Evolutionary conservation across 1,284 basidiomycete genomes (phyloP).

Genomic region (Leccinum laetum): DNA sequence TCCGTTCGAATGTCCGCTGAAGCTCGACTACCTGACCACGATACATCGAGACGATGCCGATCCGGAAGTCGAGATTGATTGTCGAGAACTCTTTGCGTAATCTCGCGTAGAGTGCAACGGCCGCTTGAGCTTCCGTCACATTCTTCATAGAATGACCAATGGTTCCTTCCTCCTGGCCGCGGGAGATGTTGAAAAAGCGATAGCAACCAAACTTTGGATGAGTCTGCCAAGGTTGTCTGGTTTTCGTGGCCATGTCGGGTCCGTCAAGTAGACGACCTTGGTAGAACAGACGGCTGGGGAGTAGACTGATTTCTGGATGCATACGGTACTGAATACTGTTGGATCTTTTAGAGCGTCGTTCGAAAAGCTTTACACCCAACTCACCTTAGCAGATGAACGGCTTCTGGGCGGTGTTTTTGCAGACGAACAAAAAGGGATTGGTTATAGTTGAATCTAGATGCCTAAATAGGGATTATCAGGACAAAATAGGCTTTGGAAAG

Average conservation of each 20-base stretch:
- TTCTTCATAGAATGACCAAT: conserved; percentile 81
- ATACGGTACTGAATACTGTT: conserved; percentile 97
- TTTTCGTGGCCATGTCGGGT: conserved; percentile 85
- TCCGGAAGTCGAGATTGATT: conserved; percentile 71
- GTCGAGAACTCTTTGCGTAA: conserved; percentile 67
- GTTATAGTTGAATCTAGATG: conserved; percentile 81
- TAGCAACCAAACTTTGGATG: conserved; percentile 85
- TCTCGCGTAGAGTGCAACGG: conserved; percentile 79
- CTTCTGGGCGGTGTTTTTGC: conserved; percentile 75
- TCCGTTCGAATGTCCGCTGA: conserved; percentile 65
- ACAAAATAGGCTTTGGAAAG: background rate
- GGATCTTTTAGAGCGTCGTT: conserved; percentile 10
- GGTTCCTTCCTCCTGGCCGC: conserved; percentile 57
- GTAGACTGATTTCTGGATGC: conserved; percentile 93
- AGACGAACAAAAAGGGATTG: conserved; percentile 95
- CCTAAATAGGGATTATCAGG: conserved; percentile 42
- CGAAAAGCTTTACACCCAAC: conserved; percentile 13
- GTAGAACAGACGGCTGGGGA: conserved; percentile 94
- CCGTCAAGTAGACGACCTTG: conserved; percentile 82
- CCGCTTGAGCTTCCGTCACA: conserved; percentile 72
- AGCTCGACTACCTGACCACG: conserved; percentile 88
- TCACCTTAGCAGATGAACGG: conserved; percentile 90
- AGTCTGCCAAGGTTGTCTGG: conserved; percentile 85
- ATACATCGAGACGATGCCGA: conserved; percentile 97
- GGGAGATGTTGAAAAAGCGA: conserved; percentile 82